Evolutionary conservation across 2,329 filamentous ascomycete genomes (phyloP), one percentile per base, ranked within the genome.

Genomic region (Cordyceps tenuipes): DNA sequence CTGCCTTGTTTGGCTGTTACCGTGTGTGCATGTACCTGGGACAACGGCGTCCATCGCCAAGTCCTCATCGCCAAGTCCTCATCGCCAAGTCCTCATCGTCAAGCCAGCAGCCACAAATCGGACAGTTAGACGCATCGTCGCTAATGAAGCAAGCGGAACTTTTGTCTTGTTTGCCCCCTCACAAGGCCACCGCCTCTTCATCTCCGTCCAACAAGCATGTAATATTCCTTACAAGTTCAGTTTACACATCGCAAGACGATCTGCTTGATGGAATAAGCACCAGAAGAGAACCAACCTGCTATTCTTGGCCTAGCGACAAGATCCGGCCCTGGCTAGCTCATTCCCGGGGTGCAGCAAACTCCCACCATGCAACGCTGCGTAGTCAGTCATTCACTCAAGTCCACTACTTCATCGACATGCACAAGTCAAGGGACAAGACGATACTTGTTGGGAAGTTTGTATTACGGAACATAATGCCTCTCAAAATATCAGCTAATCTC

Each of bases 11-110:
- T 23, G 23, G 23, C 23, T 23, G 23, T 23, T 23, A 4, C 23
- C 23, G 23, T 23, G 23, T 43, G 2, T 17, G 15, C 39, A 43
- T n/a, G 13, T 43, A 17, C 44, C 15, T 9, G 29, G 15, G 19
- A 7, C 29, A 19, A 21, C 6, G 10, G 21, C 36, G 31, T 46
- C 47, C 46, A 57, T 57, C 55, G 53, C 53, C 53, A 56, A 56
- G 53, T 36, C 26, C 36, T 19, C 50, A 53, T 53, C 50, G 53
- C 53, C 52, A 55, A 56, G 53, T 36, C 26, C 36, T 19, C 50
- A 53, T 53, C 50, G 53, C 53, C 52, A 55, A 56, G 53, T 36
- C 26, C 36, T n/a, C 50, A 53, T 53, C 50, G 53, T 43, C 52
- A 55, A 55, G 52, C 9, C 23, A 57, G 21, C 54, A 57, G 46